Base-by-base conservation (phyloP, 257 asterid genomes). In the Capsicum pubescens region DNA sequence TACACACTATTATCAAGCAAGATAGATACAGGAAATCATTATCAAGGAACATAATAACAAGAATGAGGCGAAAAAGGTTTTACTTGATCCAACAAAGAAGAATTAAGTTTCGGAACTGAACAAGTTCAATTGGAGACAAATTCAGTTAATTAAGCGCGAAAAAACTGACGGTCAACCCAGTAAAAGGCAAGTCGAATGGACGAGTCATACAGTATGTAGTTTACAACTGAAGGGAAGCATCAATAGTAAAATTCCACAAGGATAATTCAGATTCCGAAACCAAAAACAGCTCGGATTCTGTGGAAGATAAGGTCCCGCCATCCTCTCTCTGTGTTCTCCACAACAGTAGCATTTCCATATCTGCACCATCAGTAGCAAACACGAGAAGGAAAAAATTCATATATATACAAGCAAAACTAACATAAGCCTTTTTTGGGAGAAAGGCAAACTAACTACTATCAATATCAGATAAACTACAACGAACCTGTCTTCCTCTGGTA, bases 401-500 rank as follows among this genome's bases (percentile, higher is more conserved):
- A 60, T 14, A 12, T 19, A 11, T 1, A 48, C 3, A 74, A 19
- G n/a, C 42, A 48, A 39, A 74, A 19, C 42, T 12, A 79, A 44
- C 68, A 10, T 46, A 42, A 42, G 71, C 44, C 5, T 39, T 39
- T 39, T 4, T 39, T 39, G 44, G 5, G 44, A 39, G 44, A 39
- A 2, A 39, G 44, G 44, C 44, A 39, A 39, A 39, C 44, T 3
- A 39, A 39, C 44, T 2, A 4, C 44, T 39, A 39, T 39, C 44
- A 3, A 39, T 26, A 39, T 58, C 11, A 48, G 15, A 46, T 17
- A 61, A 36, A 46, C 8, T 5, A 32, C 26, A n/a, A 90, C 94
- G 9, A 68, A 93, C 99, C 99, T 93, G 91, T 97, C 99, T 85
- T 97, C 99, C 89, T 90, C 97, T 0, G 99, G 99, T 15, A 97